Conservation (phyloP, 345 rosid species). For the Heritiera fomes region DNA sequence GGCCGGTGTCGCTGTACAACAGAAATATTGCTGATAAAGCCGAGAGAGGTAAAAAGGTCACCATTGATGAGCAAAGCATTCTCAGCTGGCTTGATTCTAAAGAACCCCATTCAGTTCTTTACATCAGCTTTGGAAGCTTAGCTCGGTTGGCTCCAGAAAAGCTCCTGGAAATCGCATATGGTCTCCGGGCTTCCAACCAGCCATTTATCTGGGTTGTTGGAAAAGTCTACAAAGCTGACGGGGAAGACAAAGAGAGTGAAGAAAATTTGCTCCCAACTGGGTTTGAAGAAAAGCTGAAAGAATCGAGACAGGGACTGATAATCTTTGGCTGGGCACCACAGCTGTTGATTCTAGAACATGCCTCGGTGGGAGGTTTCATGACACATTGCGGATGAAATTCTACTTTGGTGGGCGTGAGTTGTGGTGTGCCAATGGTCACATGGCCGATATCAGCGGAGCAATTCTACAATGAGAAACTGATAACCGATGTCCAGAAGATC, state of each 20-base stretch:
- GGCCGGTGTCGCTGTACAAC: constrained; percentile 50
- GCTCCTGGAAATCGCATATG: constrained; percentile 43
- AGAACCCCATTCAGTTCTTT: constrained; percentile 47
- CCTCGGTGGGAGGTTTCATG: constrained; percentile 47
- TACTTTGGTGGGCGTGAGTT: constrained; percentile 35
- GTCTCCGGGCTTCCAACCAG: constrained; percentile 42
- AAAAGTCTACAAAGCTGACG: constrained; percentile 15
- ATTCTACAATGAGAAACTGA: constrained; percentile 46
- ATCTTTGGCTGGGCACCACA: constrained; percentile 61
- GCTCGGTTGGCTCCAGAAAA: constrained; percentile 37
- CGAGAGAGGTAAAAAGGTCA: constrained; percentile 39
- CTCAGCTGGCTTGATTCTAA: constrained; percentile 50
- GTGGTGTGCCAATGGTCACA: constrained; percentile 48
- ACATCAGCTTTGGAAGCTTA: constrained; percentile 52
- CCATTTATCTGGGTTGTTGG: constrained; percentile 57
- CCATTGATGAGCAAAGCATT: constrained; percentile 30
- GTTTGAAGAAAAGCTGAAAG: constrained; percentile 39
- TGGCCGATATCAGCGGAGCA: constrained; percentile 49
- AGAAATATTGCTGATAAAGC: constrained; percentile 38
- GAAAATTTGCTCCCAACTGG: constrained; percentile 37
- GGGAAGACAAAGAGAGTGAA: constrained; percentile 14
- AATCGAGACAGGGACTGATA: constrained; percentile 36
- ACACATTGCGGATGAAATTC: constrained; percentile 64
- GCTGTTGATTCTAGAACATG: constrained; percentile 44
- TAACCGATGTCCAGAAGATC: constrained; percentile 35